Percentiles rank a stretch among this genome's conserved stretches.
Conservation (phyloP, 2,329 filamentous ascomycete genomes). For the Clonostachys rhizophaga region DNA sequence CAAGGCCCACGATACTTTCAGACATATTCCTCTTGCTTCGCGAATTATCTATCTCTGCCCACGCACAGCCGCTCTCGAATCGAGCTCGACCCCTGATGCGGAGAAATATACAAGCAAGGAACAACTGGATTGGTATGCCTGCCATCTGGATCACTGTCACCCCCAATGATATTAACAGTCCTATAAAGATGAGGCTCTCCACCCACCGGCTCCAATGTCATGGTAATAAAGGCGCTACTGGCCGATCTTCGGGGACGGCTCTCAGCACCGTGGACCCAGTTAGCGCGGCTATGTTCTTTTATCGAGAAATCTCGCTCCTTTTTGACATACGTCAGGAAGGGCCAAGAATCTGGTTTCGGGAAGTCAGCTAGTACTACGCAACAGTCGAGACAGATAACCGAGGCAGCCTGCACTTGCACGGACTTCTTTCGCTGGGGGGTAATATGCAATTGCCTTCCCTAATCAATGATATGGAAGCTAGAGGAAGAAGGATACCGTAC, state of each 20-base stretch:
- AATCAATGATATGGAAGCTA: background rate
- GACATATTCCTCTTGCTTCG: background rate
- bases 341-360: background rate
- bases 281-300: background rate
- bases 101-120: background rate
- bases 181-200: background rate
- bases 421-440: constrained; percentile 2
- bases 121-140: background rate
- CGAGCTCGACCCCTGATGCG: constrained; percentile 1
- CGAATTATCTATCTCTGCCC: constrained; percentile 1
- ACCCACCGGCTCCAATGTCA: background rate
- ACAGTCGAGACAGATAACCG: constrained; percentile 1
- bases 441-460: constrained; percentile 1
- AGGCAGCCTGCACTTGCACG: constrained; percentile 2
- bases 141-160: background rate
- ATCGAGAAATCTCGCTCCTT: background rate
- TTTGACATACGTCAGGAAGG: background rate
- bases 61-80: constrained; percentile 1
- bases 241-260: background rate
- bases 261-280: background rate
- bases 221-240: background rate
- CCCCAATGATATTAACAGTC: background rate
- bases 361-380: constrained; percentile 2
- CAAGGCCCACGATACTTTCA: background rate
- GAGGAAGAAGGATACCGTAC: background rate